These are phyloP conservation scores for Russula compacta DNA, from an alignment of 768 basidiomycete species.

Conservation along the genomic window DNA sequence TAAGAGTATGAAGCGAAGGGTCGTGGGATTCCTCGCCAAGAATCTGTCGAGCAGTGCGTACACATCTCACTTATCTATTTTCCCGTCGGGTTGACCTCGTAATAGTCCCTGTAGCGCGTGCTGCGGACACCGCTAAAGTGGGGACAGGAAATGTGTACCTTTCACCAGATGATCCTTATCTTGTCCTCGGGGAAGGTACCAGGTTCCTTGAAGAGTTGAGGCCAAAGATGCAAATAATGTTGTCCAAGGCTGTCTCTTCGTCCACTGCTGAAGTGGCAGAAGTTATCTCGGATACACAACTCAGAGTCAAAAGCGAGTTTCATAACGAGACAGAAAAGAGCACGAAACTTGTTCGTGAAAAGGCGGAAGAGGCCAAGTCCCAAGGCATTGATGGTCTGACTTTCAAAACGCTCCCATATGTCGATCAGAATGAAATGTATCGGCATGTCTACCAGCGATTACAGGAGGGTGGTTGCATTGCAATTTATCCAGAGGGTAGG, in stretches of 20 bases:
- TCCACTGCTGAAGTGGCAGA: slow-evolving; percentile 77
- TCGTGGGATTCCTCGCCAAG: slow-evolving; percentile 66
- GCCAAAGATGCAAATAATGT: slow-evolving; percentile 77
- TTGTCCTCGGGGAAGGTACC: slow-evolving; percentile 76
- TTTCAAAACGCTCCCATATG: slow-evolving; percentile 78
- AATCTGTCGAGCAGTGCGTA: slow-evolving; percentile 80
- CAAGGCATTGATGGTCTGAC: slow-evolving; percentile 56
- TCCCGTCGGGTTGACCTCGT: background rate
- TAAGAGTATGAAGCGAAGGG: slow-evolving; percentile 72
- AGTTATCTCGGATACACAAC: slow-evolving; percentile 78
- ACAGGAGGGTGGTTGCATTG: slow-evolving; percentile 81
- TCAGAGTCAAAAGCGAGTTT: slow-evolving; percentile 81
- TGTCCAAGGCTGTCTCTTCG: slow-evolving; percentile 73
- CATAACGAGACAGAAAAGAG: slow-evolving; percentile 70
- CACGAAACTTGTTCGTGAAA: slow-evolving; percentile 57
- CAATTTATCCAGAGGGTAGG: slow-evolving; percentile 96
- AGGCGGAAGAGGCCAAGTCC: slow-evolving; percentile 47
- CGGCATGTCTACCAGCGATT: slow-evolving; percentile 82
- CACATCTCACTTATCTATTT: slow-evolving; percentile 2
- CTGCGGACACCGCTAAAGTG: slow-evolving; percentile 72
- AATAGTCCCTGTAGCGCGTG: slow-evolving; percentile 86
- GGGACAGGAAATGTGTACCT: slow-evolving; percentile 68
- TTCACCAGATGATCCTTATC: slow-evolving; percentile 65
- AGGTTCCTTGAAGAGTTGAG: slow-evolving; percentile 63
- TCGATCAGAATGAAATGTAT: slow-evolving; percentile 96